Evolutionary conservation across 2,329 filamentous ascomycete genomes (phyloP).

Genomic region (Fusarium sp.): DNA sequence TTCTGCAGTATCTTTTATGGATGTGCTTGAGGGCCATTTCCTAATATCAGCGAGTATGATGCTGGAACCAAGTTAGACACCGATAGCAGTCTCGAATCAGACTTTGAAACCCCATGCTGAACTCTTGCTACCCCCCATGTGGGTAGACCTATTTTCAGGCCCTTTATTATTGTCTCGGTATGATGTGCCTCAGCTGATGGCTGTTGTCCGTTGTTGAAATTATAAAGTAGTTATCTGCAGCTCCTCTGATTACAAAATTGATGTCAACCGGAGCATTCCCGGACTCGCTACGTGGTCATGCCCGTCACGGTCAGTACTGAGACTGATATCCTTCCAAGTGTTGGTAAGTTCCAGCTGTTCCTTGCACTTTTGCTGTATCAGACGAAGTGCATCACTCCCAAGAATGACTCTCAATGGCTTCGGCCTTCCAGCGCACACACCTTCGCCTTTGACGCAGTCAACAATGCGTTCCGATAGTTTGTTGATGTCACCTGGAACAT

Average conservation of each 20-base stretch:
- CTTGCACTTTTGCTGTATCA: constrained; percentile 41
- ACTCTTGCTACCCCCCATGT: background rate
- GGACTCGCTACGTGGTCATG: background rate
- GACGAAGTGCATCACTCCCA: constrained; percentile 45
- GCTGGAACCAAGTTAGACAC: background rate
- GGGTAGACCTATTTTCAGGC: background rate
- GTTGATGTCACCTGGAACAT: background rate
- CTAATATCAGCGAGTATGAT: background rate
- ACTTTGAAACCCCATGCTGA: background rate
- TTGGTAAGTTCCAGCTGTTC: constrained; percentile 42
- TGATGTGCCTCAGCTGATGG: background rate
- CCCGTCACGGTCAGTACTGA: constrained; percentile 37
- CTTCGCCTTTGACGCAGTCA: constrained; percentile 42
- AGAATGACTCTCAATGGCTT: constrained; percentile 45
- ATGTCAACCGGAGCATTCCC: background rate
- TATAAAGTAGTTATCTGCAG: background rate
- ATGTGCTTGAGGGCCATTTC: background rate
- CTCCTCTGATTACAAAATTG: background rate
- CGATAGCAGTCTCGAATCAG: background rate
- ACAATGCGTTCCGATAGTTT: background rate
- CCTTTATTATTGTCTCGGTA: background rate
- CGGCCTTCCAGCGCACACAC: constrained; percentile 35
- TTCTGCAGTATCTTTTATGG: background rate
- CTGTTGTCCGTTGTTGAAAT: background rate
- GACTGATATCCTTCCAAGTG: constrained; percentile 40